Base-by-base conservation (phyloP, 306 rosid genomes). In the Leucaena leucocephala region DNA sequence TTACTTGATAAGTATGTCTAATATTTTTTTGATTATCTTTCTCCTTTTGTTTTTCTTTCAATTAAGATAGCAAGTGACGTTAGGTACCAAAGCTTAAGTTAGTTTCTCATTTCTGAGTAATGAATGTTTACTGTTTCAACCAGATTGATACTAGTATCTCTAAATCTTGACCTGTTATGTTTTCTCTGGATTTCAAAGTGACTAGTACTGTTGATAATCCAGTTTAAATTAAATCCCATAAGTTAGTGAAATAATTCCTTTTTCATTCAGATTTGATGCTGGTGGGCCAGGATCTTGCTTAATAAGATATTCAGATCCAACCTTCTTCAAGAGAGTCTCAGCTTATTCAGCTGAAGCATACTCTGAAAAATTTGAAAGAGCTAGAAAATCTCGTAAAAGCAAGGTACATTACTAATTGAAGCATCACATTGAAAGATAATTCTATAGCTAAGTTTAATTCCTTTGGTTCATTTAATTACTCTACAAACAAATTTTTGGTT, bases 281-380 rank as follows among this genome's bases (percentile, higher is more conserved):
- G 94, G 98, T 70, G 98, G 98, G 16, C 96, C 92, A 40, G 99
- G 97, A 86, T 93, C 99, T 75, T 95, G 99, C 85, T 86, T 87
- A 72, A 93, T 86, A 87, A 87, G 94, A 85, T 95, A 95, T 91
- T 95, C 99, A 68, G 99, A 95, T 89, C 98, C 99, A 80, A 90
- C 96, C 65, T 90, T 91, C 80, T 93, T 95, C 84, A 93, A 86
- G 84, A 93, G 85, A 86, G 85, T 74, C 72, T 87, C 94, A 22
- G 87, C 83, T 75, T 82, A 76, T 82, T 84, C 87, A 21, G 91
- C 86, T 57, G 94, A 86, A 84, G 81, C 77, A 16, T 86, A 82
- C 88, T 59, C 74, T 57, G 91, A 78, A 74, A 91, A 90, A 82
- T 64, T 82, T 19, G 90, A 80, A 78, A 93, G 87, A 78, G 91